These are phyloP conservation scores for Oryza officinalis DNA, from an alignment of 176 grass and related monocot genomes.

Conservation along the genomic window DNA sequence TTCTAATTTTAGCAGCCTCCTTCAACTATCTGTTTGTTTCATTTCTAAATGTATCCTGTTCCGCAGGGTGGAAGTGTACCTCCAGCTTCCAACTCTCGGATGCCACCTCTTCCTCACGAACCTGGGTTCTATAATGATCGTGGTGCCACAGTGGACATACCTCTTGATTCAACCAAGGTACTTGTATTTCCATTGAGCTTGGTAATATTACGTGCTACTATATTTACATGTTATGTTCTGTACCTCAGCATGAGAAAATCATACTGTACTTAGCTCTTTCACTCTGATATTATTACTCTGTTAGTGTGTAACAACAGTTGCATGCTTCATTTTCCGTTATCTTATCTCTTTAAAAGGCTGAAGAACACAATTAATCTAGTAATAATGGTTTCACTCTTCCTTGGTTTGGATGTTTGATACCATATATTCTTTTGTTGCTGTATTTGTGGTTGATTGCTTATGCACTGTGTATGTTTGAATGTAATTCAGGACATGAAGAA, in stretches of 20 bases:
- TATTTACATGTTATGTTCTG: constrained; percentile 24
- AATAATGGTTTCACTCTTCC: not conserved
- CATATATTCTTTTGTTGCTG: constrained; percentile 17
- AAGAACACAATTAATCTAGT: not conserved
- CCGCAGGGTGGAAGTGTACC: constrained; percentile 64
- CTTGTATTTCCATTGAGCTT: constrained; percentile 8
- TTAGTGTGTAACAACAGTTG: not conserved
- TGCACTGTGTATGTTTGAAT: constrained; percentile 4
- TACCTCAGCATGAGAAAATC: constrained; percentile 12
- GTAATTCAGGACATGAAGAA: constrained; percentile 60
- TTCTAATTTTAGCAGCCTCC: not conserved
- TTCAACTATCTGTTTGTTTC: constrained; percentile 1
- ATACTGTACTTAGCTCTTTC: not conserved
- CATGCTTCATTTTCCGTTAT: not conserved
- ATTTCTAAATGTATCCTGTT: not conserved
- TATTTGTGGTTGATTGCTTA: constrained; percentile 16
- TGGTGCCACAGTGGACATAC: constrained; percentile 70
- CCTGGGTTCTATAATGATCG: constrained; percentile 93
- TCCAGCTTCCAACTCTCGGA: constrained; percentile 79
- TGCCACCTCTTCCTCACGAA: constrained; percentile 84
- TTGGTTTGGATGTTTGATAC: constrained; percentile 13
- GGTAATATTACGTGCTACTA: not conserved
- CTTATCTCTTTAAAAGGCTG: not conserved
- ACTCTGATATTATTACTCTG: not conserved
- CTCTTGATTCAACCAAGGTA: constrained; percentile 77